A percentile compares a stretch with the other conserved stretches of the same genome.
These are phyloP conservation scores for Boletus coccyginus DNA, from an alignment of 768 basidiomycete genomes.

Conservation along the genomic window DNA sequence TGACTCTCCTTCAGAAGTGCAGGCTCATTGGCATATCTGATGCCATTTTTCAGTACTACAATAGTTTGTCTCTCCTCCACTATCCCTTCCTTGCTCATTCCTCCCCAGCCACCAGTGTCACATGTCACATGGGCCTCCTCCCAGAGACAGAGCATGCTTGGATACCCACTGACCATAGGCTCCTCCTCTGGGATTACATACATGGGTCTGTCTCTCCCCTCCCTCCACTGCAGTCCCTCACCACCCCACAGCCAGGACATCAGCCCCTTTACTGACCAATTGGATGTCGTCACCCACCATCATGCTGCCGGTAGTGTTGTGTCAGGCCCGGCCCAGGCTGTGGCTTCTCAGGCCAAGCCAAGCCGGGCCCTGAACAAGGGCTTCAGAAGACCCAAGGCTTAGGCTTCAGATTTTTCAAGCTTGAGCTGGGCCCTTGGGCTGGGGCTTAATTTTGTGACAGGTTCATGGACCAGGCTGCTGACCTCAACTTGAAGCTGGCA, in stretches of 20 bases:
- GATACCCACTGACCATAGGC: slow-evolving; percentile 91
- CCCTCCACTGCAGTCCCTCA: slow-evolving; percentile 2
- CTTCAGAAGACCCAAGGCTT: no score
- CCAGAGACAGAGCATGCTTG: slow-evolving; percentile 93
- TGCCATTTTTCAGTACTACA: slow-evolving; percentile 73
- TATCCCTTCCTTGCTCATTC: slow-evolving; percentile 7
- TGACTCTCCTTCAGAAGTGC: slow-evolving; percentile 79
- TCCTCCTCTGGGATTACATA: slow-evolving; percentile 95
- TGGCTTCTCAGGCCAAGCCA: no score
- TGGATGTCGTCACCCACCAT: slow-evolving; percentile 85
- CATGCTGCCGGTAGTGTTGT: no score
- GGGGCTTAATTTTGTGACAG: no score
- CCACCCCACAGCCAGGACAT: slow-evolving; percentile 66
- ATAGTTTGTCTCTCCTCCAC: slow-evolving; percentile 47
- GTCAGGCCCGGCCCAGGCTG: no score
- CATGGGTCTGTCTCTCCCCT: slow-evolving; percentile 65
- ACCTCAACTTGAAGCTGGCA: slow-evolving; percentile 98
- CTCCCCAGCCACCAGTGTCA: slow-evolving; percentile 57
- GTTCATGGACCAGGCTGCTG: slow-evolving; percentile 92
- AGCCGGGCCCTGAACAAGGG: no score
- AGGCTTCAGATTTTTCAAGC: no score
- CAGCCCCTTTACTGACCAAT: slow-evolving; percentile 87
- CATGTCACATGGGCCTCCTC: slow-evolving; percentile 86
- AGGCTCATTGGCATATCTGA: slow-evolving; percentile 75
- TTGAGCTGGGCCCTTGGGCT: no score